A percentile compares a stretch with the other conserved stretches of the same genome.
Conservation (phyloP, 108 stramenopile species). For the Aurantiochytrium sp. region DNA sequence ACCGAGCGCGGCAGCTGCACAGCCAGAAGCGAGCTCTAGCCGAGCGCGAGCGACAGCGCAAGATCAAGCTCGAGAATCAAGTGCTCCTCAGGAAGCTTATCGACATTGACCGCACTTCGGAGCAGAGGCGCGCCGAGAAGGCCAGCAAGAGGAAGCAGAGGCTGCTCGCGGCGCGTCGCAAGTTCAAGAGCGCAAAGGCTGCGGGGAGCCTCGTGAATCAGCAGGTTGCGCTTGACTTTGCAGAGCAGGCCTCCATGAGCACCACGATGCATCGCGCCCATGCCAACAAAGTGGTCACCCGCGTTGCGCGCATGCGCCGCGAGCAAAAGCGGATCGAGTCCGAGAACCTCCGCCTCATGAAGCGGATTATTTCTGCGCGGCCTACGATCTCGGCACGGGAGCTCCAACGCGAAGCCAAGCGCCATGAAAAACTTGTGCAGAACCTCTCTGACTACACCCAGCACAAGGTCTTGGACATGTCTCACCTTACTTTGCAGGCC, state of each 20-base stretch:
- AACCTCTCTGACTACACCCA: not conserved
- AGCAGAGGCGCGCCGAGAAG: not conserved
- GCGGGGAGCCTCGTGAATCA: not conserved
- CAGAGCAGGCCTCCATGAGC: not conserved
- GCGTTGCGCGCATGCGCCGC: not conserved
- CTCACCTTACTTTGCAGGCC: not conserved
- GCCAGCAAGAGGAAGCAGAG: not conserved
- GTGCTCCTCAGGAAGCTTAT: not conserved
- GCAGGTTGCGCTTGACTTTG: not conserved
- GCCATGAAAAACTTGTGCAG: not conserved
- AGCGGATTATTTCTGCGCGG: not conserved
- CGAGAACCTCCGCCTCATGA: slow-evolving; percentile 4
- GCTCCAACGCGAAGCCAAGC: not conserved
- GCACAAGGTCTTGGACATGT: not conserved
- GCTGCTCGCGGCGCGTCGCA: not conserved
- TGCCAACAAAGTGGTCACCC: not conserved
- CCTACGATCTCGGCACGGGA: not conserved
- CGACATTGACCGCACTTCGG: not conserved
- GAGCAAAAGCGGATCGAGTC: not conserved
- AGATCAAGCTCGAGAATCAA: not conserved
- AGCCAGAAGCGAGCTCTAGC: not conserved
- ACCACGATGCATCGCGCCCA: not conserved
- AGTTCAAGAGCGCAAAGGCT: not conserved
- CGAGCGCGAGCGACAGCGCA: not conserved
- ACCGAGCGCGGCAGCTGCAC: not conserved